Base-by-base conservation (phyloP, 2,329 filamentous ascomycete species). In the Lecanicillium sp. region DNA sequence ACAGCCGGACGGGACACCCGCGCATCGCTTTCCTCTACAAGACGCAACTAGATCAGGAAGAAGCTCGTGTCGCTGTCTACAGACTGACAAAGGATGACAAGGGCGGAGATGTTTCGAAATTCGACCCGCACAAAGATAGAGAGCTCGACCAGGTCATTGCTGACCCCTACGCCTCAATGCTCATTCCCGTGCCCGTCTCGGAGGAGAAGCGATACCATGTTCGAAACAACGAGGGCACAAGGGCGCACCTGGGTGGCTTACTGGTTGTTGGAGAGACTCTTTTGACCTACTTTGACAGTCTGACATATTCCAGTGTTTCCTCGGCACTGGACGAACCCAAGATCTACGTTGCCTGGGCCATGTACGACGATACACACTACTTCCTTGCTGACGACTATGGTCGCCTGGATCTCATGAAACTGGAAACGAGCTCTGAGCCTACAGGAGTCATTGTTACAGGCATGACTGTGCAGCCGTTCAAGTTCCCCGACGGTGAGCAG, bases 321-420 rank as follows among this genome's bases (percentile, higher is more conserved):
- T 75, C 82, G 8, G 69, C 75, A 0, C 67, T 96, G 2, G 73
- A 80, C 1, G 83, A 91, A 49, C 79, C 90, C 1, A 89, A 86
- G 3, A 84, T 95, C 29, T 97, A 94, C 57, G 85, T 93, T n/a
- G 83, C 89, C 2, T 98, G 91, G 90, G 86, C 87, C 53, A 81
- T 84, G 58, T 83, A 93, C 44, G 87, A 97, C 58, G 80, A 82
- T 20, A 83, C 85, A 32, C 78, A 85, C 58, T 97, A 90, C 69
- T 73, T 96, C n/a, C 69, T 98, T 2, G 90, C 86, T 2, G 93
- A 98, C 62, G 90, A 96, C 57, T 96, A 93, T 60, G 91, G 93
- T 14, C 79, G 78, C 42, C 66, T 98, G 20, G 90, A 91, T 60
- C 71, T 96, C n/a, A 70, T 98, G 30, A 89, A 89, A 62, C 79